Evolutionary conservation across 1,284 basidiomycete species (phyloP).

Genomic region (Exobasidium cylindrosporum): DNA sequence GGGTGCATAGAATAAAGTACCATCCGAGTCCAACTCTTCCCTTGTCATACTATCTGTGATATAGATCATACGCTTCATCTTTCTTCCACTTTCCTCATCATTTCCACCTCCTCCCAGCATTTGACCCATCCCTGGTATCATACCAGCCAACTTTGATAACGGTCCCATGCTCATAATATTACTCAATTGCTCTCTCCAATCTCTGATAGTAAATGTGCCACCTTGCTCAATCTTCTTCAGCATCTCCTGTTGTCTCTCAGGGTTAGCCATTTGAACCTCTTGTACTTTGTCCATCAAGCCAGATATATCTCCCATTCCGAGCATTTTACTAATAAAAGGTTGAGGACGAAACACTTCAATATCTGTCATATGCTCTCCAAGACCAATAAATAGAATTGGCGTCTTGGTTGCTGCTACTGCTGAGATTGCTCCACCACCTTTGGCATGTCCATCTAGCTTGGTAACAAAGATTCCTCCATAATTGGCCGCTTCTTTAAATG

Average conservation of each 20-base stretch:
- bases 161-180: conserved; percentile 99
- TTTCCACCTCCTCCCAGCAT: conserved; percentile 70
- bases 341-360: conserved; percentile 92
- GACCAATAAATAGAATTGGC: conserved; percentile 97
- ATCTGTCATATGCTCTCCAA: conserved; percentile 93
- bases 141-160: conserved; percentile 93
- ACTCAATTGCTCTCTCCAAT: conserved; percentile 95
- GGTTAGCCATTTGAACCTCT: conserved; percentile 57
- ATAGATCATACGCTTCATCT: conserved; percentile 96
- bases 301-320: conserved; percentile 93
- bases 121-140: conserved; percentile 94
- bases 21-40: conserved; percentile 92
- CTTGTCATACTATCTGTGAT: conserved; percentile 98
- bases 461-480: conserved; percentile 99
- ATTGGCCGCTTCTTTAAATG: conserved; percentile 96
- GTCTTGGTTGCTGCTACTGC: conserved; percentile 98
- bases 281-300: conserved; percentile 76
- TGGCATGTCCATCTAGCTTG: conserved; percentile 99
- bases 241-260: conserved; percentile 95
- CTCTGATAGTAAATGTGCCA: conserved; percentile 90
- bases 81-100: conserved; percentile 78
- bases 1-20: conserved; percentile 56
- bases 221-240: conserved; percentile 91
- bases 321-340: conserved; percentile 93
- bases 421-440: conserved; percentile 97